phyloP scores from a whole-genome alignment of 108 stramenopile species.

The Nannochloropsis oceanica region DNA sequence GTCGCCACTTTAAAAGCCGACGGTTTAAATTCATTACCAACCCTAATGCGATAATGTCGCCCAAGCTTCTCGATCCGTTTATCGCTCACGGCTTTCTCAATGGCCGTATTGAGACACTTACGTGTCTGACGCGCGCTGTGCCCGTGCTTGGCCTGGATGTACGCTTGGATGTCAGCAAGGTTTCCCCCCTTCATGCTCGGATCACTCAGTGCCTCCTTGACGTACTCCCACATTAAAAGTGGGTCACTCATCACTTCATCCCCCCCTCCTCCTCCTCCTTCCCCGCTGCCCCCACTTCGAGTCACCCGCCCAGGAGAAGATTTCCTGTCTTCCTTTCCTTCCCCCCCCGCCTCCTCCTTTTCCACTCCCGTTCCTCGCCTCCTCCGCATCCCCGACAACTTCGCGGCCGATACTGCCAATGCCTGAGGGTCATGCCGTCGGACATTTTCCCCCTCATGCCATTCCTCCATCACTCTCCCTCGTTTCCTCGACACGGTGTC shows the following conservation, averaged over 20 bases:
- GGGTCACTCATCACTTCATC: background rate
- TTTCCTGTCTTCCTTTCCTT: background rate
- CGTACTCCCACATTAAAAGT: background rate
- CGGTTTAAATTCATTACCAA: background rate
- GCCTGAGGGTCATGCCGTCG: too few species aligned
- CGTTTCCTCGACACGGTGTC: too few species aligned
- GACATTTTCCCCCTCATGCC: too few species aligned
- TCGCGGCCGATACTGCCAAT: too few species aligned
- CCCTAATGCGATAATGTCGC: background rate
- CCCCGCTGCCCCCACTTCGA: too few species aligned
- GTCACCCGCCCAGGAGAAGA: background rate
- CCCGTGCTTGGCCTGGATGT: background rate
- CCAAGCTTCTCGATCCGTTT: background rate
- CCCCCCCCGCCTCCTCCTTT: background rate
- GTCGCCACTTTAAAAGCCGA: too few species aligned
- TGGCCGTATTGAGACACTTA: background rate
- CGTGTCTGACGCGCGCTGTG: background rate
- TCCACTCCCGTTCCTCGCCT: background rate
- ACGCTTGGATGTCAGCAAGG: background rate
- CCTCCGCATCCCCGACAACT: too few species aligned
- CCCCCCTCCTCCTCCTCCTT: background rate
- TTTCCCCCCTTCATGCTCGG: background rate
- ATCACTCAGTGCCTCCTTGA: background rate
- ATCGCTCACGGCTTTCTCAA: background rate
- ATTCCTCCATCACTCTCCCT: too few species aligned